Conservation (phyloP, 148 eudicot genomes). For the Chenopodium suecicum region DNA sequence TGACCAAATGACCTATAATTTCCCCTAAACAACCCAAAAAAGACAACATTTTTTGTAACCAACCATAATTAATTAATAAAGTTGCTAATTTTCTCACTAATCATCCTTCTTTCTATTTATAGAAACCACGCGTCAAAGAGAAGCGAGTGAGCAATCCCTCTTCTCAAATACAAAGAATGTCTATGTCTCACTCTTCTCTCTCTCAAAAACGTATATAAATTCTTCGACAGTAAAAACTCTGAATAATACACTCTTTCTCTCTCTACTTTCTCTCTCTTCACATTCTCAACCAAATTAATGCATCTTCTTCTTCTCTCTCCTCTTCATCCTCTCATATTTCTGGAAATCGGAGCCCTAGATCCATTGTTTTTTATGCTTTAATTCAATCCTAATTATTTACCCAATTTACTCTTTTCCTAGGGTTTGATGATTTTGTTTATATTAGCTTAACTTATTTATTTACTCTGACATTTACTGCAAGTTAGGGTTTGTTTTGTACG, state of each 20-base stretch:
- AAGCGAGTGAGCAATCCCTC: not conserved
- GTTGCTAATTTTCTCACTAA: too few relatives aligned
- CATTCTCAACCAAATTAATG: conserved; percentile 28
- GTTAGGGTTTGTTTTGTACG: conserved; percentile 7
- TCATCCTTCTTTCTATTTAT: too few relatives aligned
- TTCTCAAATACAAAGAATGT: conserved; percentile 7
- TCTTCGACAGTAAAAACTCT: conserved; percentile 14
- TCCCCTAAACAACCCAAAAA: not conserved
- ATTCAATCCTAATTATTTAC: not conserved
- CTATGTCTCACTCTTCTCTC: conserved; percentile 16
- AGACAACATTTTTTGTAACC: not conserved
- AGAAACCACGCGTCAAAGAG: conserved; percentile 8
- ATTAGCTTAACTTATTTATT: not conserved
- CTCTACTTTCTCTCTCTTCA: not conserved
- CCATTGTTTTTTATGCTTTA: conserved; percentile 18
- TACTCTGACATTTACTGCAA: not conserved
- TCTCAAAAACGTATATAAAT: conserved; percentile 31
- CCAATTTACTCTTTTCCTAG: conserved; percentile 9
- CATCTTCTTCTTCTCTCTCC: conserved; percentile 4
- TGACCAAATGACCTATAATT: too few relatives aligned
- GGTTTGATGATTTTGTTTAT: conserved; percentile 13
- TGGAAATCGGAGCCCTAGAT: conserved; percentile 23
- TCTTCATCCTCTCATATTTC: conserved; percentile 5
- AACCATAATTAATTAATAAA: not conserved
- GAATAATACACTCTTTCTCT: conserved; percentile 8